These are phyloP conservation scores for Avicennia marina DNA, from an alignment of 257 asterid species.

Conservation along the genomic window DNA sequence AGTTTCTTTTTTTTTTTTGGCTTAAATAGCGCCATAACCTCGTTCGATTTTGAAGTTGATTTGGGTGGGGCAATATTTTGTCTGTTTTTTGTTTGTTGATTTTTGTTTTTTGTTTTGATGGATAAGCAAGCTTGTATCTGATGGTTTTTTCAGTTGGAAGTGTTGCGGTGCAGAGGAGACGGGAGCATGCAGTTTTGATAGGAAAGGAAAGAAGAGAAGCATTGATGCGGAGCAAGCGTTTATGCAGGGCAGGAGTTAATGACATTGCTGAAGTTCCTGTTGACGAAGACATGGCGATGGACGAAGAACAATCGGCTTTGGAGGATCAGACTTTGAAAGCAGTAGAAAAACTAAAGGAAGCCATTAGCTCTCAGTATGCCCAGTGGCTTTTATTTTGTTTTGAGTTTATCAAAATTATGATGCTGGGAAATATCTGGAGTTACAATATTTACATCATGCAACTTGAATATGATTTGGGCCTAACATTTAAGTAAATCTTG, in stretches of 20 bases:
- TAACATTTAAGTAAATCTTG: not conserved
- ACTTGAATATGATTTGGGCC: not conserved
- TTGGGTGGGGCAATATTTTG: not conserved
- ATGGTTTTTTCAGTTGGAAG: conserved; percentile 56
- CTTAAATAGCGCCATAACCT: not conserved
- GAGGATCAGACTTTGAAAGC: conserved; percentile 71
- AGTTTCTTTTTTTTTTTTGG: not conserved
- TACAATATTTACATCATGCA: not conserved
- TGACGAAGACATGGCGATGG: conserved; percentile 63
- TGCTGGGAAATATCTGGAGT: not conserved
- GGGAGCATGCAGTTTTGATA: conserved; percentile 67
- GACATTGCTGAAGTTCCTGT: conserved; percentile 31
- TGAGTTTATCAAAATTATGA: conserved; percentile 7
- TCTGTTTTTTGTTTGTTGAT: not conserved
- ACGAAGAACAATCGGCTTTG: conserved; percentile 63
- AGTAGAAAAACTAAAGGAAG: conserved; percentile 61
- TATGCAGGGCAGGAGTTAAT: conserved; percentile 68
- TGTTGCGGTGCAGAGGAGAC: conserved; percentile 77
- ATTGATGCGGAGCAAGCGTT: conserved; percentile 78
- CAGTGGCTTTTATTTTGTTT: conserved; percentile 3
- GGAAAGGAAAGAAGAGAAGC: conserved; percentile 95
- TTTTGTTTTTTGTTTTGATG: conserved; percentile 6
- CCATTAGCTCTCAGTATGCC: conserved; percentile 67
- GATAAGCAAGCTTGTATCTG: conserved; percentile 6
- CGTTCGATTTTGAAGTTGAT: conserved; percentile 2